Evolutionary conservation across 2,329 filamentous ascomycete genomes (phyloP).

Genomic region (Calycina marina): DNA sequence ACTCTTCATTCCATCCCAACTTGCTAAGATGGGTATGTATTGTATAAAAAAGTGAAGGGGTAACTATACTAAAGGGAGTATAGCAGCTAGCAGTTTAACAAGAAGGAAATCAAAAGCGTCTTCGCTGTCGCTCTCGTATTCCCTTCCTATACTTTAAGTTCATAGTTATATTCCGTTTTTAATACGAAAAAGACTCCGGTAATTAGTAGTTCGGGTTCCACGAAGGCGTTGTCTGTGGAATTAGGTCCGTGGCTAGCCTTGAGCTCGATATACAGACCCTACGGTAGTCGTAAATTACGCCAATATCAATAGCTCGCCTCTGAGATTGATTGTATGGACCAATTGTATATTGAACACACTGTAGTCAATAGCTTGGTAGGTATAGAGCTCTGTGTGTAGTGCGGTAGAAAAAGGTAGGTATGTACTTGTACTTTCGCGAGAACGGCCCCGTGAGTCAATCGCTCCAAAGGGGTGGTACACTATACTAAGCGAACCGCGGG

Average conservation of each 20-base stretch:
- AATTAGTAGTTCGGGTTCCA: too few species aligned
- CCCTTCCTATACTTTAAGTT: neutral
- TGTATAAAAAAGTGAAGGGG: neutral
- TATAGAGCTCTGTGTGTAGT: too few species aligned
- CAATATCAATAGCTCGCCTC: slow-evolving; percentile 2
- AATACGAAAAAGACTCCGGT: too few species aligned
- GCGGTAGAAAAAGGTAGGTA: too few species aligned
- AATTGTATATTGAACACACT: slow-evolving; percentile 11
- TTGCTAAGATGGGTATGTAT: neutral
- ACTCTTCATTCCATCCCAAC: neutral
- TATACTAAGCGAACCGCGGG: slow-evolving; percentile 27
- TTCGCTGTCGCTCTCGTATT: neutral
- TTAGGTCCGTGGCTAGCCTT: neutral
- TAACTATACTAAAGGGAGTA: too few species aligned
- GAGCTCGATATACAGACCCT: neutral
- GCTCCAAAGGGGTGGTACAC: slow-evolving; percentile 24
- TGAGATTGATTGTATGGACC: too few species aligned
- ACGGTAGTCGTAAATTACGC: neutral
- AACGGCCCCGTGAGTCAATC: too few species aligned
- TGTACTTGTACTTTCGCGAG: too few species aligned
- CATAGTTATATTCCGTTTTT: neutral
- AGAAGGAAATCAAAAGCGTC: neutral
- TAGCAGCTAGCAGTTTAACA: neutral
- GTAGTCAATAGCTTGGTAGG: slow-evolving; percentile 19
- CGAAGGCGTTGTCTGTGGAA: neutral